Conservation (phyloP, 768 basidiomycete genomes). For the Agrocybe praecox region DNA sequence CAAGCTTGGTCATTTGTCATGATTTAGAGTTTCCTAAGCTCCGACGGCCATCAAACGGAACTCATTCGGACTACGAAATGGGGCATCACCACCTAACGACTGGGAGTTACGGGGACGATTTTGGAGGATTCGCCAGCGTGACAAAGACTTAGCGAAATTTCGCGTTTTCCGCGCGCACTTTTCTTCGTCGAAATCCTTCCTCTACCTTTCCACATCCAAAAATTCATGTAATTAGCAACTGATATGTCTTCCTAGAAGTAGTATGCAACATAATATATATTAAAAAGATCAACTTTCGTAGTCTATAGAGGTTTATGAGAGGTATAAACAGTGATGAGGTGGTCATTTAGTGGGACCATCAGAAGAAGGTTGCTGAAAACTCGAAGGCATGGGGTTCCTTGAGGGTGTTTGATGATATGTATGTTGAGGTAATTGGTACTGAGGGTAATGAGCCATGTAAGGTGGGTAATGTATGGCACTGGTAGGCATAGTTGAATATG, state of each 20-base stretch:
- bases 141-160: conserved; percentile 6
- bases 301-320: not conserved
- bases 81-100: conserved; percentile 1
- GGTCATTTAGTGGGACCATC: not conserved
- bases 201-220: not conserved
- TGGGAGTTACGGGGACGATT: conserved; percentile 2
- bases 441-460: not conserved
- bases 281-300: not conserved
- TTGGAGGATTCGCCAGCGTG: not conserved
- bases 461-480: not conserved
- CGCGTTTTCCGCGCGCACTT: not conserved
- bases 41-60: not conserved
- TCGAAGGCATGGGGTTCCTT: not conserved
- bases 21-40: too few species aligned
- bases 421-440: not conserved
- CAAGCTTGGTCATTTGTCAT: too few species aligned
- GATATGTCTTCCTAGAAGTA: not conserved
- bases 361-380: not conserved
- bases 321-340: not conserved
- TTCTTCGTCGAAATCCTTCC: not conserved
- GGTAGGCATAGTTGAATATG: not conserved
- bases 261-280: not conserved
- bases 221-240: not conserved
- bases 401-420: not conserved
- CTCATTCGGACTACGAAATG: not conserved